phyloP scores from a whole-genome alignment of 768 basidiomycete genomes.

The Dentipellis sp. region DNA sequence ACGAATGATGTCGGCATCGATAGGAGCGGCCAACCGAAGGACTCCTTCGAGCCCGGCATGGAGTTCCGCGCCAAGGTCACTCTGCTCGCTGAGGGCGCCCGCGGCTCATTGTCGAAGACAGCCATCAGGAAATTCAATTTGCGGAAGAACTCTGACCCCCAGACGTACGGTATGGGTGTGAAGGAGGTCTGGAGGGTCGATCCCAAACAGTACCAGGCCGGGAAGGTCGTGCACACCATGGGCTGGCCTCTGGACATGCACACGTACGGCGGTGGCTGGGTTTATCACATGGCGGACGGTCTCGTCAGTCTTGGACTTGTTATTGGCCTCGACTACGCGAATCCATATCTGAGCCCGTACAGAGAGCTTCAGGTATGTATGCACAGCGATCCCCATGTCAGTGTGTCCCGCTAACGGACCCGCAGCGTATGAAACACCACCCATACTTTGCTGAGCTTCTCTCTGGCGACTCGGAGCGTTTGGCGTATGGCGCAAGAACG shows the following conservation, averaged over 20 bases:
- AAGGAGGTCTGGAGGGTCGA: slow-evolving; percentile 97
- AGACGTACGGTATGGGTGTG: slow-evolving; percentile 92
- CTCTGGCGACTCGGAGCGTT: slow-evolving; percentile 56
- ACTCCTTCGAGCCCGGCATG: slow-evolving; percentile 93
- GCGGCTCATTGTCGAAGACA: slow-evolving; percentile 82
- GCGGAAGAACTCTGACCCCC: slow-evolving; percentile 60
- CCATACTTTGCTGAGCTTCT: slow-evolving; percentile 83
- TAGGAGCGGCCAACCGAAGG: slow-evolving; percentile 64
- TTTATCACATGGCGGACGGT: slow-evolving; percentile 92
- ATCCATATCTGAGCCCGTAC: slow-evolving; percentile 89
- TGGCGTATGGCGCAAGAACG: slow-evolving; percentile 86
- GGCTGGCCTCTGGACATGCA: slow-evolving; percentile 84
- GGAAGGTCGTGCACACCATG: slow-evolving; percentile 86
- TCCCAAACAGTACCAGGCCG: slow-evolving; percentile 50
- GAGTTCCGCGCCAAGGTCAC: slow-evolving; percentile 89
- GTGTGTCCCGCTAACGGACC: slow-evolving; percentile 7
- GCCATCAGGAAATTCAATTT: slow-evolving; percentile 68
- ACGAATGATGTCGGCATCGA: slow-evolving; percentile 95
- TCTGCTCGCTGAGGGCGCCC: slow-evolving; percentile 90
- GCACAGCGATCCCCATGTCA: not conserved
- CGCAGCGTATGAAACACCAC: slow-evolving; percentile 90
- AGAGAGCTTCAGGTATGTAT: slow-evolving; percentile 77
- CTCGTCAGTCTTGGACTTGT: slow-evolving; percentile 88
- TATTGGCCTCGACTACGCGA: slow-evolving; percentile 88
- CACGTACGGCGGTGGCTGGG: slow-evolving; percentile 88